These are phyloP conservation scores for Geotrichum ghanense DNA, from an alignment of 805 yeast genomes.

Conservation along the genomic window DNA sequence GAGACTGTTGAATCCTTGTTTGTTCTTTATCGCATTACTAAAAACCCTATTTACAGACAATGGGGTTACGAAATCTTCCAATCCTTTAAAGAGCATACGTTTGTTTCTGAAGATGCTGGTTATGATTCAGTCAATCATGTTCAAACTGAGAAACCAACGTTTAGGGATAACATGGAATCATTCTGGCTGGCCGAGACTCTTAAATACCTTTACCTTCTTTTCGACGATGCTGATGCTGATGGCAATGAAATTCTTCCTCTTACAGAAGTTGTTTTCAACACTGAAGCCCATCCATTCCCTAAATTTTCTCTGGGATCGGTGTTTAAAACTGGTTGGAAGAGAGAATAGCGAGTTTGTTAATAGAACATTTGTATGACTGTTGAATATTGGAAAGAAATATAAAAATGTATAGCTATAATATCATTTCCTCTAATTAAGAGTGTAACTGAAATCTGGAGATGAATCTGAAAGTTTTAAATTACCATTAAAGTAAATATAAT, in stretches of 20 bases:
- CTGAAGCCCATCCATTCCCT: conserved; percentile 95
- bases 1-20: conserved; percentile 87
- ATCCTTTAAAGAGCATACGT: conserved; percentile 51
- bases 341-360: no score
- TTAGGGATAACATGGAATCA: conserved; percentile 71
- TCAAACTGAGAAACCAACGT: conserved; percentile 38
- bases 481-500: no score
- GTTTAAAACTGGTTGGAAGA: conserved; percentile 51
- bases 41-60: conserved; percentile 67
- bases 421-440: no score
- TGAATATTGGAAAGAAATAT: no score
- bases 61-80: conserved; percentile 86
- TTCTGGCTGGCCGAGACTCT: conserved; percentile 93
- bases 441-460: no score
- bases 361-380: no score
- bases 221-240: conserved; percentile 39
- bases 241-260: conserved; percentile 53
- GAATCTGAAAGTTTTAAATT: no score
- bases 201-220: conserved; percentile 70
- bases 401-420: no score
- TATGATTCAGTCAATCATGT: conserved; percentile 63
- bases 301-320: conserved; percentile 39
- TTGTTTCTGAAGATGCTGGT: conserved; percentile 35
- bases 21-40: conserved; percentile 67
- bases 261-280: conserved; percentile 65